Evolutionary conservation across 345 rosid species (phyloP).

Genomic region (Pistacia integerrima): DNA sequence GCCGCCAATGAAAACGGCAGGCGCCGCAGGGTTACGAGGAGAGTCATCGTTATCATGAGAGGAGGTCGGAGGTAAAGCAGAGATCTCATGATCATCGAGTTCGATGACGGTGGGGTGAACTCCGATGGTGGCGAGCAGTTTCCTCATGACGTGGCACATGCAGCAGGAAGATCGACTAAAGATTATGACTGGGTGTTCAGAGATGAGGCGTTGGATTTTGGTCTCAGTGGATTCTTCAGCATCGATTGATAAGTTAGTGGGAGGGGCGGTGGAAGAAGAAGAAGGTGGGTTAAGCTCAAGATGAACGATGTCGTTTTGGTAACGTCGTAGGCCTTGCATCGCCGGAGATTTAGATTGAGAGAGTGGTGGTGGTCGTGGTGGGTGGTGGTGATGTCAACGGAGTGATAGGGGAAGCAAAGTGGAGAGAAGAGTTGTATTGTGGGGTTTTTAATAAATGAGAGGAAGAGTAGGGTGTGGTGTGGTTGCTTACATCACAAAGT

Average conservation of each 20-base stretch:
- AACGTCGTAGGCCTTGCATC: constrained; percentile 76
- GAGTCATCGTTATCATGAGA: constrained; percentile 18
- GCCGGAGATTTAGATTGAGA: constrained; percentile 21
- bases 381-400: constrained; percentile 33
- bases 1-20: constrained; percentile 84
- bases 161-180: constrained; percentile 88
- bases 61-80: constrained; percentile 52
- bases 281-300: constrained; percentile 52
- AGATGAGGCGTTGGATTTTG: constrained; percentile 76
- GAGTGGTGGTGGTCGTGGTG: neutral
- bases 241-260: constrained; percentile 68
- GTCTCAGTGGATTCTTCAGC: constrained; percentile 71
- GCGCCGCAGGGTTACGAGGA: constrained; percentile 35
- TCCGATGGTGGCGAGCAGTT: constrained; percentile 71
- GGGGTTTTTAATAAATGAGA: constrained; percentile 31
- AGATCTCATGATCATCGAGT: constrained; percentile 82
- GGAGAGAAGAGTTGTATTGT: constrained; percentile 21
- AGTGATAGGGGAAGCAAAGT: constrained; percentile 8
- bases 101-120: constrained; percentile 93
- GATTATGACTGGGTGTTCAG: constrained; percentile 90
- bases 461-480: constrained; percentile 21
- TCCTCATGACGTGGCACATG: constrained; percentile 97
- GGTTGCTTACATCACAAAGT: constrained; percentile 70
- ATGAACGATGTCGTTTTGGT: constrained; percentile 45
- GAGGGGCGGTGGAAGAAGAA: constrained; percentile 24